These are phyloP conservation scores for Solanum boliviense DNA, from an alignment of 257 asterid species.

Conservation along the genomic window DNA sequence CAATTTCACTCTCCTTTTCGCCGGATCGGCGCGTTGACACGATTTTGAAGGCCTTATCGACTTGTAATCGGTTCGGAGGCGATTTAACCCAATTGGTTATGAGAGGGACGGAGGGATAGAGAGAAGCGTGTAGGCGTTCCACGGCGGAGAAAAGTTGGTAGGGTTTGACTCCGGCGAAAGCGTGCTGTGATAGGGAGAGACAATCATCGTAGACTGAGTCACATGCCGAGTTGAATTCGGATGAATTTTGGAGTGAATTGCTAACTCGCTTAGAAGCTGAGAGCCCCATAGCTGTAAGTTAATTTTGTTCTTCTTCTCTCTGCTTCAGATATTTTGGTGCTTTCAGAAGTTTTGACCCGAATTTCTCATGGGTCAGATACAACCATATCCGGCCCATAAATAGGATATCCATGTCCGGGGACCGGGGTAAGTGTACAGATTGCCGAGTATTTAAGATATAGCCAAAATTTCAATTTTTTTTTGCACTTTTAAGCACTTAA, in stretches of 20 bases:
- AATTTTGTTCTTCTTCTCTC: neutral
- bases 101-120: constrained; percentile 31
- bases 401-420: neutral
- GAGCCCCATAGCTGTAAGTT: constrained; percentile 37
- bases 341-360: neutral
- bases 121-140: constrained; percentile 50
- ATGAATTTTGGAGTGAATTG: constrained; percentile 26
- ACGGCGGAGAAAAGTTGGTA: constrained; percentile 69
- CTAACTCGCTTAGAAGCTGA: constrained; percentile 65
- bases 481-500: neutral
- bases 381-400: neutral
- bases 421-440: neutral
- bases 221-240: constrained; percentile 63
- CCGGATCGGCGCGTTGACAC: constrained; percentile 19
- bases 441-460: neutral
- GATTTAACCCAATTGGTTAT: constrained; percentile 51
- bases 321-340: neutral
- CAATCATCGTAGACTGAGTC: constrained; percentile 39
- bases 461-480: no score
- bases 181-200: constrained; percentile 55
- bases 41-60: constrained; percentile 40
- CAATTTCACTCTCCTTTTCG: constrained; percentile 5
- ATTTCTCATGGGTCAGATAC: neutral
- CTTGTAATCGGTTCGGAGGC: constrained; percentile 50
- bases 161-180: constrained; percentile 64